Conservation (phyloP, 2,329 filamentous ascomycete species). For the Monosporascus ibericus region DNA sequence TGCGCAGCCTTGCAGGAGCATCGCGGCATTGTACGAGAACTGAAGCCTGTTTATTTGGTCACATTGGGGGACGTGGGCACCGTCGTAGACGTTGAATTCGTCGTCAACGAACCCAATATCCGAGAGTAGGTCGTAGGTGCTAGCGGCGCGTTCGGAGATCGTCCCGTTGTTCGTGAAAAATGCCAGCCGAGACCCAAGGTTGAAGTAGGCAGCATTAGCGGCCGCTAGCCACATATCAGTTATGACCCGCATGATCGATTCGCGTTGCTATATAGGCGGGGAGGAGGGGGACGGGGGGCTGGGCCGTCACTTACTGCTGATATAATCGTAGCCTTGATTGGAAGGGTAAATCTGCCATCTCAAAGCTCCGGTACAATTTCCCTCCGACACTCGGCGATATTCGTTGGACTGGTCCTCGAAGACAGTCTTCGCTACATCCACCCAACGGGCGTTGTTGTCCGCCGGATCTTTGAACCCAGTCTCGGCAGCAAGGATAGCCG, state of each 20-base stretch:
- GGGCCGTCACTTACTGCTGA: slow-evolving; percentile 26
- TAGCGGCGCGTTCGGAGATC: slow-evolving; percentile 52
- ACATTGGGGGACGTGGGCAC: slow-evolving; percentile 33
- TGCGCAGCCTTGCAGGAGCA: slow-evolving; percentile 36
- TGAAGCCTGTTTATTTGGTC: slow-evolving; percentile 38
- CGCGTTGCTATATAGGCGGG: neutral
- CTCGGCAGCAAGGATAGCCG: slow-evolving; percentile 55
- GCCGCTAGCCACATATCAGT: slow-evolving; percentile 18
- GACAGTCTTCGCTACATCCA: slow-evolving; percentile 54
- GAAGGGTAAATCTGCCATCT: slow-evolving; percentile 59
- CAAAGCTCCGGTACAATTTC: slow-evolving; percentile 51
- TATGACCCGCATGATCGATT: neutral
- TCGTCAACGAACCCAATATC: slow-evolving; percentile 36
- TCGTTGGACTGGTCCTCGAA: slow-evolving; percentile 51
- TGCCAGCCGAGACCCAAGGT: slow-evolving; percentile 50
- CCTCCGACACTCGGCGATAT: slow-evolving; percentile 39
- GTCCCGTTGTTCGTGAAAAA: slow-evolving; percentile 55
- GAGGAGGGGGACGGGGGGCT: neutral
- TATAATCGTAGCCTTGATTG: slow-evolving; percentile 45
- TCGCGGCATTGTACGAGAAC: slow-evolving; percentile 43
- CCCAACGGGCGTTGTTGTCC: slow-evolving; percentile 45
- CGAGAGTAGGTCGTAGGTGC: slow-evolving; percentile 44
- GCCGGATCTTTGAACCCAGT: slow-evolving; percentile 49
- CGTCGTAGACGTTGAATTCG: slow-evolving; percentile 41
- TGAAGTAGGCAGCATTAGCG: slow-evolving; percentile 38